A percentile compares a stretch with the other conserved stretches of the same genome.
phyloP scores from a whole-genome alignment of 495 filamentous ascomycete species.

The Poronia punctata region DNA sequence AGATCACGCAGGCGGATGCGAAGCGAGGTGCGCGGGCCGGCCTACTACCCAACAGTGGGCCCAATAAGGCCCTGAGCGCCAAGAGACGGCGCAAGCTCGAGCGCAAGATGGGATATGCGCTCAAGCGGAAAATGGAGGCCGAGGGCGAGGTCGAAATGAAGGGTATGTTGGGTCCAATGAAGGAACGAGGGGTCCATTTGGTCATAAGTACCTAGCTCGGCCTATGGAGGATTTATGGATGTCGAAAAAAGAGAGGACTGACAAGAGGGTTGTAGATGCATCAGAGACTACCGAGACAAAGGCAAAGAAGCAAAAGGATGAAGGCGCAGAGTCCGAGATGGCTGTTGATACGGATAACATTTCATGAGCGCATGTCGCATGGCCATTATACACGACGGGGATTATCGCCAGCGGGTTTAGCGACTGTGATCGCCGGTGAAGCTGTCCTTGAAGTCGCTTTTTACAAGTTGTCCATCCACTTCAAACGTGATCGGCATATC shows the following conservation, averaged over 20 bases:
- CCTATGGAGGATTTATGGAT: neutral
- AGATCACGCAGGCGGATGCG: constrained; percentile 27
- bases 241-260: neutral
- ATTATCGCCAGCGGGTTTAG: too few relatives aligned
- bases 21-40: constrained; percentile 32
- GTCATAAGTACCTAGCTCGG: too few relatives aligned
- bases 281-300: constrained; percentile 2
- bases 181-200: neutral
- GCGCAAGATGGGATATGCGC: constrained; percentile 30
- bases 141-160: constrained; percentile 37
- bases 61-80: constrained; percentile 28
- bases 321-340: constrained; percentile 10
- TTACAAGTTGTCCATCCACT: too few relatives aligned
- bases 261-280: constrained; percentile 5
- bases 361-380: constrained; percentile 6
- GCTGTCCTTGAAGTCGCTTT: too few relatives aligned
- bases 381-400: neutral
- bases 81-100: constrained; percentile 42
- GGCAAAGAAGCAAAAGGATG: neutral
- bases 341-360: constrained; percentile 18
- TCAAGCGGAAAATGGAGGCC: constrained; percentile 33
- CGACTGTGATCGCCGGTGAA: too few relatives aligned
- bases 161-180: constrained; percentile 18
- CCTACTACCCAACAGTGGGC: constrained; percentile 37
- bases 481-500: too few relatives aligned